Evolutionary conservation across 805 yeast species (phyloP), one percentile per base, ranked within the genome.

Genomic region (Ogataea henricii): DNA sequence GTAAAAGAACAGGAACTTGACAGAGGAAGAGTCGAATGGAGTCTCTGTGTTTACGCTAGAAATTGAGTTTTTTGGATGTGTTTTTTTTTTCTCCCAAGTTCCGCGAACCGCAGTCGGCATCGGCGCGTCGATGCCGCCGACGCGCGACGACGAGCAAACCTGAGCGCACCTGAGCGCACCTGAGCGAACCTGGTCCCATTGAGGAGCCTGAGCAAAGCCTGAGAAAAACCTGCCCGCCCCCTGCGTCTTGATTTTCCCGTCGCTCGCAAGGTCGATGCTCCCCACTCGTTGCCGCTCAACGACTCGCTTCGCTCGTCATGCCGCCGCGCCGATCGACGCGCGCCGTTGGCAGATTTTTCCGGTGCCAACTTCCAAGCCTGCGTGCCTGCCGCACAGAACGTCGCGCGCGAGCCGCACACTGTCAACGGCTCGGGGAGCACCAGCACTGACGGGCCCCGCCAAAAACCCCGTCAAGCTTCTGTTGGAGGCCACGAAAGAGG

Each of bases 341-440:
- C 16, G 17, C 34, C 6, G n/a, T 7, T 4, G 9, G 34, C 18
- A 30, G 16, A 6, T 10, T 27, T 12, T 37, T 18, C 40, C 26
- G 26, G 27, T 18, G 43, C 36, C 36, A 21, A 21, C 34, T 25
- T 17, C 22, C 27, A 16, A 37, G 44, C 44, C 37, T 40, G 44
- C 44, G 44, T 40, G 44, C 44, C 44, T 40, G 44, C 44, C 37
- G 40, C 33, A 34, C 35, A 10, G 33, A 37, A 41, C 39, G 25
- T 46, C 34, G 43, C 38, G 20, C 25, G 46, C 35, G 25, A 22
- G 35, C 26, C 32, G 26, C 27, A 34, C 18, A 14, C 17, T 34
- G 37, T 34, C 37, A 34, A 34, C 18, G 18, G 18, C 34, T 30
- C 30, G 30, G 30, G n/a, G 34, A 30, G 8, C 32, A 30, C 34